Percentiles rank a stretch among this genome's conserved stretches.
These are phyloP conservation scores for Schoenoplectus tabernaemontani DNA, from an alignment of 202 grass and related monocot species.

Conservation along the genomic window DNA sequence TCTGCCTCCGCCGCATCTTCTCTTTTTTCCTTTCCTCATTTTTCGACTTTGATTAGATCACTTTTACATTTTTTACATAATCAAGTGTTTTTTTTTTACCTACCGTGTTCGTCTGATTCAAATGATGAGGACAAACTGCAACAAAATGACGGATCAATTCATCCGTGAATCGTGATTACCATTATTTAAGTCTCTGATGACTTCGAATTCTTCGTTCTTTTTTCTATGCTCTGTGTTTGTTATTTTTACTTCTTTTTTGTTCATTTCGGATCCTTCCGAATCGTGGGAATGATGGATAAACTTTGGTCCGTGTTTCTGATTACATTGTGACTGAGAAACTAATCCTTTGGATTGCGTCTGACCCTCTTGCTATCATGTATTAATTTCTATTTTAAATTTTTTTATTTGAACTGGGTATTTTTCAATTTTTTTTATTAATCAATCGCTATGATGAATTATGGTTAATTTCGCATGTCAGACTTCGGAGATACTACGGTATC, in stretches of 20 bases:
- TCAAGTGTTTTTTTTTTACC: background rate
- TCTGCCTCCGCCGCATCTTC: background rate
- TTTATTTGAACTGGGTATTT: background rate
- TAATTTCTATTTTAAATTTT: background rate
- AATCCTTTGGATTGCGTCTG: constrained; percentile 37
- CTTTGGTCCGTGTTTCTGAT: constrained; percentile 97
- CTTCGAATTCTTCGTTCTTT: background rate
- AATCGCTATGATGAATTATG: constrained; percentile 64
- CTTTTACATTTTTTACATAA: background rate
- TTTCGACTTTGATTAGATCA: background rate
- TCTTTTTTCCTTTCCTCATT: background rate
- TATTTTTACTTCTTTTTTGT: background rate
- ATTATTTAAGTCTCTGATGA: constrained; percentile 96
- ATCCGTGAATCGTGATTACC: constrained; percentile 84
- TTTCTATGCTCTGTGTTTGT: background rate
- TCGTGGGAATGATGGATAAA: constrained; percentile 48
- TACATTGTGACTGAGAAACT: constrained; percentile 42
- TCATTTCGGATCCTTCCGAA: background rate
- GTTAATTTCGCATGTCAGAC: constrained; percentile 89
- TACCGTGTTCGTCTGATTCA: constrained; percentile 11
- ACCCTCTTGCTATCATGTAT: background rate
- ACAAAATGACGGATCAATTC: constrained; percentile 61
- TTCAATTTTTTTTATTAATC: background rate
- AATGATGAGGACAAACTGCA: constrained; percentile 77
- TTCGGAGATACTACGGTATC: constrained; percentile 59